Evolutionary conservation across 1,284 basidiomycete species (phyloP).

Genomic region (Pseudozyma hubeiensis): DNA sequence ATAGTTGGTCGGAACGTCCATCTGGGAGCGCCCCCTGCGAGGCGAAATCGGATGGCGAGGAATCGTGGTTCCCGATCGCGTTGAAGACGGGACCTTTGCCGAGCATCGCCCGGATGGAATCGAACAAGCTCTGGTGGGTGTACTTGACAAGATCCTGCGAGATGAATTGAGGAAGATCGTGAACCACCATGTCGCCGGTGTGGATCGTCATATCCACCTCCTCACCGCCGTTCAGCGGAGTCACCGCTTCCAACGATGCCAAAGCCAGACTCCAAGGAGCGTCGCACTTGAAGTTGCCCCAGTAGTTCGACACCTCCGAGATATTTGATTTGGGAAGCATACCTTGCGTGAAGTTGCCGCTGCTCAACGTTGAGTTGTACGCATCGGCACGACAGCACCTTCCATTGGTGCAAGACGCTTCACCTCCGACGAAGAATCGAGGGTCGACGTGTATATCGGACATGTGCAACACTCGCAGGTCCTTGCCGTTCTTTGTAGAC

Average conservation of each 20-base stretch:
- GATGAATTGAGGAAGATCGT: constrained; percentile 62
- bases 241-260: constrained; percentile 78
- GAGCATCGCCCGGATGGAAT: constrained; percentile 52
- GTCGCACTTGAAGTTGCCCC: constrained; percentile 73
- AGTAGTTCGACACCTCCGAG: constrained; percentile 58
- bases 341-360: constrained; percentile 42
- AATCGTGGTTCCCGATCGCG: constrained; percentile 68
- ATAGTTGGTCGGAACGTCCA: constrained; percentile 54
- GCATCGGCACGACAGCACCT: constrained; percentile 78
- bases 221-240: constrained; percentile 75
- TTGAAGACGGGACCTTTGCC: constrained; percentile 62
- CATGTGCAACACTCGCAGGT: constrained; percentile 79
- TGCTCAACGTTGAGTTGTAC: constrained; percentile 73
- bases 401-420: constrained; percentile 80
- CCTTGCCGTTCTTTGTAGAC: constrained; percentile 71
- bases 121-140: constrained; percentile 65
- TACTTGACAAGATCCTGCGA: constrained; percentile 62
- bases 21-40: constrained; percentile 57
- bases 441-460: constrained; percentile 84
- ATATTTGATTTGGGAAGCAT: constrained; percentile 49
- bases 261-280: constrained; percentile 76
- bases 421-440: constrained; percentile 79
- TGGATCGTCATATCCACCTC: constrained; percentile 78
- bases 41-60: constrained; percentile 57
- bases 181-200: constrained; percentile 80